These are phyloP conservation scores for Iris macrosiphon DNA, from an alignment of 106 monocot genomes.

Conservation along the genomic window DNA sequence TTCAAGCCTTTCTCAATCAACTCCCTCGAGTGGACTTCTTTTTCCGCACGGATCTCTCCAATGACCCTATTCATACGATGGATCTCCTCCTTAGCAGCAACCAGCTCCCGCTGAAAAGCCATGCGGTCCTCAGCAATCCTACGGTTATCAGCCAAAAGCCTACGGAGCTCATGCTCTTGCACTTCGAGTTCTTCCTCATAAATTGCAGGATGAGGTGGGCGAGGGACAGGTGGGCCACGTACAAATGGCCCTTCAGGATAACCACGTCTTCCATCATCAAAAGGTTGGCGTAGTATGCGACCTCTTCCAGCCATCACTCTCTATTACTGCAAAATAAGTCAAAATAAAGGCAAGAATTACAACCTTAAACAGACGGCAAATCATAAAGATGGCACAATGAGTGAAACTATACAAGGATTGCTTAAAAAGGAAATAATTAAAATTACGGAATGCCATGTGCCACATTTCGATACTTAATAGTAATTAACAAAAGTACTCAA, in stretches of 20 bases:
- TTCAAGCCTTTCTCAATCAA: constrained; percentile 60
- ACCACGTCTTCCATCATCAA: constrained; percentile 26
- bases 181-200: constrained; percentile 41
- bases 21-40: constrained; percentile 37
- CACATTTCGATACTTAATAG: too few relatives aligned
- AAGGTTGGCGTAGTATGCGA: constrained; percentile 27
- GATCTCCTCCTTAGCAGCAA: constrained; percentile 44
- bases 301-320: constrained; percentile 49
- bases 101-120: constrained; percentile 38
- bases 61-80: constrained; percentile 31
- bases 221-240: constrained; percentile 26
- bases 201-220: constrained; percentile 24
- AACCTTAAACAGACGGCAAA: too few relatives aligned
- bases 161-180: constrained; percentile 43
- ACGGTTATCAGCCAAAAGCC: constrained; percentile 40
- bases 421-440: too few relatives aligned
- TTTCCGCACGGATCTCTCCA: constrained; percentile 38
- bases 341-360: too few relatives aligned
- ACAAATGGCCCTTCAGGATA: constrained; percentile 39
- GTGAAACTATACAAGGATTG: too few relatives aligned
- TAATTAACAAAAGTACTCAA: too few relatives aligned
- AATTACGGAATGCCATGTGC: too few relatives aligned
- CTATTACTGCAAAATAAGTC: constrained; percentile 7
- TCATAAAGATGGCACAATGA: too few relatives aligned
- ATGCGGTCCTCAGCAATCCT: constrained; percentile 37